Base-by-base conservation (phyloP, 176 grass and related monocot species). In the Tillandsia fasciculata region DNA sequence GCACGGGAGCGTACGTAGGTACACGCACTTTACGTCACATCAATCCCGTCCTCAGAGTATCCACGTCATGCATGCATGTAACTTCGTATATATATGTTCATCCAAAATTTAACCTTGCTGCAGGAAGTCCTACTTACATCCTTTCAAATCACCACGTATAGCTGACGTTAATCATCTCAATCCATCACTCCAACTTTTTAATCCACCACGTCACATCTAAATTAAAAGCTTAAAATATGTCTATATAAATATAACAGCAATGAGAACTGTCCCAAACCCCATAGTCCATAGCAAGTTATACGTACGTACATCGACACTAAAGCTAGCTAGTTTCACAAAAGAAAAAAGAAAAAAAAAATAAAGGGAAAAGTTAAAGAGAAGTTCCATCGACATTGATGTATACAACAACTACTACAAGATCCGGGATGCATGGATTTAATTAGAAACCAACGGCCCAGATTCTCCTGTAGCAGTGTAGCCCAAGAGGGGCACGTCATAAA, bases 121-220 rank as follows among this genome's bases (percentile, higher is more conserved):
- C 56, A 9, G 7, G n/a, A 9, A 61, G 13, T 23, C 2, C 56
- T 15, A 61, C 33, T 74, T 80, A 69, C 53, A 80, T 72, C 65
- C 76, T 68, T 76, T 90, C 83, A 82, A 74, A 74, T 90, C 79
- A 66, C 9, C 53, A 28, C 12, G 64, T n/a, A 22, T 10, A 12
- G 11, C 69, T 75, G 74, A 77, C 78, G 72, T 70, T 79, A 69
- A 92, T 88, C 85, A 80, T 72, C 69, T 89, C 83, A 63, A 64
- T 80, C 79, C 23, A 64, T 88, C 75, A 49, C 49, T 68, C 80
- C 49, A 66, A 74, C 56, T 50, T 52, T 78, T 48, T 7, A 67
- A 80, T 73, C 78, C 69, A 53, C 76, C 54, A 48, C 48, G 51
- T 74, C 61, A 66, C 33, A 74, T 73, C 70, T 61, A 24, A 10